Base-by-base conservation (phyloP, 2,329 filamentous ascomycete genomes). In the Neofusicoccum kwambonambiense region DNA sequence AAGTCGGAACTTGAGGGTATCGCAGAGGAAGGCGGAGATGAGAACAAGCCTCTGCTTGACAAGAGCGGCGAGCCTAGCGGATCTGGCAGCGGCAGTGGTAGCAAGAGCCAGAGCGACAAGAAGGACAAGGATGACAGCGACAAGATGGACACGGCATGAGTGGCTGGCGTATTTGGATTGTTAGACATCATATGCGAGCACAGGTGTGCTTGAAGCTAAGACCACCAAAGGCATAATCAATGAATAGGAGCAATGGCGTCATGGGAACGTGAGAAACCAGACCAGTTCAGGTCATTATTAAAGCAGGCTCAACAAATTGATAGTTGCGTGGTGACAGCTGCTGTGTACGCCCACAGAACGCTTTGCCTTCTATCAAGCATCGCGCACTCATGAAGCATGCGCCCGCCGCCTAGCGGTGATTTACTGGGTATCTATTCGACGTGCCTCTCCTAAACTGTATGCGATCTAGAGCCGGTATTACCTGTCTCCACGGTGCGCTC, bases 71-170 rank as follows among this genome's bases (percentile, higher is more conserved):
- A 90, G 77, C 82, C 87, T 17, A 89, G 88, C 72, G 86, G 86
- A 61, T 87, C 84, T 73, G 82, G 83, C 72, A 76, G 72, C 69
- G 56, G 56, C 17, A 89, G 88, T 64, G 67, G 63, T 42, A 67
- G 62, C 31, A 70, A 68, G 62, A 69, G 70, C 54, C 80, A 83
- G 70, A 72, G 72, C 71, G 74, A 82, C 74, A 83, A 84, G 71
- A 80, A 82, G 66, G 80, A 84, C 70, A 82, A 84, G 69, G 80
- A 83, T 67, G 85, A 85, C 63, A 82, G 82, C 52, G 91, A 95
- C 78, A 93, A 90, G 86, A 97, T 97, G 93, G 93, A 97, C 78
- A 96, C 90, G 67, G 92, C 92, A 79, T 93, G 84, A 82, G 13
- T 41, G 34, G 27, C 27, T 15, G n/a, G 42, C 39, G 22, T 15